These are phyloP conservation scores for Fusarium foetens DNA, from an alignment of 2,329 filamentous ascomycete species.

Conservation along the genomic window DNA sequence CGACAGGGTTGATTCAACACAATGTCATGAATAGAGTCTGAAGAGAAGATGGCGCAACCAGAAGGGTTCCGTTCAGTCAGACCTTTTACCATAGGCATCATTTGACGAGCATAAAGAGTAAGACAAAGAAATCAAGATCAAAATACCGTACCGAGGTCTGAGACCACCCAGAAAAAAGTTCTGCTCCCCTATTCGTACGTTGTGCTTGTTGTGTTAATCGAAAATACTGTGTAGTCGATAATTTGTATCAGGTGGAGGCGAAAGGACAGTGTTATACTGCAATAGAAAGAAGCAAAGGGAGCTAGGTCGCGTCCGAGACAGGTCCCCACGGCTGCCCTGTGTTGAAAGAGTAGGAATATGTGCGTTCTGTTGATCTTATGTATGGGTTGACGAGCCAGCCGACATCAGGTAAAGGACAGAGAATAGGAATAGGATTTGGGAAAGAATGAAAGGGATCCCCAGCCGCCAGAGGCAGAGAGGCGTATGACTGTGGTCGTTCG, in stretches of 20 bases:
- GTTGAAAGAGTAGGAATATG: not conserved
- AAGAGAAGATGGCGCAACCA: slow-evolving; percentile 55
- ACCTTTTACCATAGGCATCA: slow-evolving; percentile 76
- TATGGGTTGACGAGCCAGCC: not conserved
- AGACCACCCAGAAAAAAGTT: not conserved
- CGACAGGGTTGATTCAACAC: slow-evolving; percentile 24
- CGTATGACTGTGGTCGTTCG: slow-evolving; percentile 11
- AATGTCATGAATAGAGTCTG: slow-evolving; percentile 23
- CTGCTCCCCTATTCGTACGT: not conserved
- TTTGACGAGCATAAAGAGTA: slow-evolving; percentile 40
- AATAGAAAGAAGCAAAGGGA: not conserved
- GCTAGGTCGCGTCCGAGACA: slow-evolving; percentile 4
- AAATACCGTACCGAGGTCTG: slow-evolving; percentile 29
- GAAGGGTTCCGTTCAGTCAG: slow-evolving; percentile 62
- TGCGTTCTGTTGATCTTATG: not conserved
- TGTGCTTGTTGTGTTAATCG: not conserved
- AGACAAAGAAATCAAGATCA: not conserved
- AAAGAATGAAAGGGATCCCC: slow-evolving; percentile 20
- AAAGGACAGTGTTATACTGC: not conserved
- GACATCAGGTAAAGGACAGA: not conserved
- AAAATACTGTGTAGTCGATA: not conserved
- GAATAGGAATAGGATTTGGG: not conserved
- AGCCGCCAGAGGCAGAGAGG: slow-evolving; percentile 32
- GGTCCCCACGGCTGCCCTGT: slow-evolving; percentile 1
- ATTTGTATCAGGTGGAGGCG: not conserved